phyloP scores from a whole-genome alignment of 176 grass and related monocot genomes.

The Leersia perrieri region DNA sequence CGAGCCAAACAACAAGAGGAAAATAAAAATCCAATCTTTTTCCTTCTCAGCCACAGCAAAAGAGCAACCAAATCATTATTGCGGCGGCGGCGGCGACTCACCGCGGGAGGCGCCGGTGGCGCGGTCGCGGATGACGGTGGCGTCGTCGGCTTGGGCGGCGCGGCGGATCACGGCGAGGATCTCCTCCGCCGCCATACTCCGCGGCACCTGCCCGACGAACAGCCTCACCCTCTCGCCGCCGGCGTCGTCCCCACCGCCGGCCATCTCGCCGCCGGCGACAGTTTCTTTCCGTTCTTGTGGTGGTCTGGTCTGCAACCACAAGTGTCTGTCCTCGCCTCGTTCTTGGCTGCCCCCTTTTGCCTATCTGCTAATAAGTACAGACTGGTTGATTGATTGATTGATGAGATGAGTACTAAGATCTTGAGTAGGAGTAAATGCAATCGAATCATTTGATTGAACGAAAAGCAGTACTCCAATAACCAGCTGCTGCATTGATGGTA shows the following conservation, averaged over 20 bases:
- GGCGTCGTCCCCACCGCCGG: background rate
- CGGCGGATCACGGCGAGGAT: background rate
- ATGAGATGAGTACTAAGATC: background rate
- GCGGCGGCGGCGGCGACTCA: background rate
- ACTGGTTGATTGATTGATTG: background rate
- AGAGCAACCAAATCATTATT: background rate
- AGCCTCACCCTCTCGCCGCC: constrained; percentile 15
- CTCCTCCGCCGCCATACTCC: constrained; percentile 39
- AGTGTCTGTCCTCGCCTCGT: background rate
- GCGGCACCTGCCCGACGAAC: constrained; percentile 47
- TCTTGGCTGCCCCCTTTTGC: background rate
- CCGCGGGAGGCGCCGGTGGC: background rate
- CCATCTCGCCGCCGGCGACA: background rate
- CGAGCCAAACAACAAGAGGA: too few species aligned
- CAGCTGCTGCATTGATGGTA: background rate
- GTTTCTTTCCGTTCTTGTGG: background rate
- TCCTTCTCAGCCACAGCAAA: background rate
- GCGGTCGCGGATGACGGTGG: background rate
- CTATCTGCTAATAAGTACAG: background rate
- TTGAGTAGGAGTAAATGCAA: background rate
- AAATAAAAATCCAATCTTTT: background rate
- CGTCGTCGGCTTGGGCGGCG: background rate
- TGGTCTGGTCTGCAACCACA: too few species aligned
- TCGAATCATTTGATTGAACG: background rate
- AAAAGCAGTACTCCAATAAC: background rate